Base-by-base conservation (phyloP, 768 basidiomycete species). In the Candolleomyces eurysporus region DNA sequence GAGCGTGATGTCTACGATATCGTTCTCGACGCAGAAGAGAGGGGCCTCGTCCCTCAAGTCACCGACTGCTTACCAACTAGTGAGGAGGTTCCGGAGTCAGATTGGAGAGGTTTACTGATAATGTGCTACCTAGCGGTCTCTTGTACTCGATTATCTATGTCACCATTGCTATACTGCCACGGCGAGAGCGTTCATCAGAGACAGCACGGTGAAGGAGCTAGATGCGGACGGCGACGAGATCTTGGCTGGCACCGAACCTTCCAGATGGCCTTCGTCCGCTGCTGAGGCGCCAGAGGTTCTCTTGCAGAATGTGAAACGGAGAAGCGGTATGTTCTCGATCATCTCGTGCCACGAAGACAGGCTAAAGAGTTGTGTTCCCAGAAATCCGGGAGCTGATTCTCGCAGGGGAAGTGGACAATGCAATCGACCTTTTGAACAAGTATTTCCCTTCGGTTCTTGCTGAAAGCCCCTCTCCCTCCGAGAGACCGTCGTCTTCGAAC, bases 141-240 rank as follows among this genome's bases (percentile, higher is more conserved):
- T 94, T 50, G 87, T 94, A 16, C 76, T 94, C 42, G 87, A 91
- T 66, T 94, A 92, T 68, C 82, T 94, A 1, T 84, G 83, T 58
- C 90, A 93, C 66, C 81, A 84, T 45, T 88, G 88, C 61, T 91
- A 87, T 71, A 83, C 84, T n/a, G 75, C 76, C 43, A 91, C 92
- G 0, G 90, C 90, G 3, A 78, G 79, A 39, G 87, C 86, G 0
- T 91, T 94, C 63, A 79, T 81, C 7, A 76, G 78, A 46, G 89
- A 91, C 56, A 88, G 84, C 61, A 76, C 83, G 8, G 77, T 87
- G 19, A 80, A 80, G 57, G 84, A 86, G 50, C 77, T 89, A 22
- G 87, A 91, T 65, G 81, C 82, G 16, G 89, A 92, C 68, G 89
- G 88, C 26, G 86, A 92, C 69, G 88, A 89, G 67, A 77, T 87